Evolutionary conservation across 441 rosid genomes (phyloP).

Genomic region (Lepidium campestre): DNA sequence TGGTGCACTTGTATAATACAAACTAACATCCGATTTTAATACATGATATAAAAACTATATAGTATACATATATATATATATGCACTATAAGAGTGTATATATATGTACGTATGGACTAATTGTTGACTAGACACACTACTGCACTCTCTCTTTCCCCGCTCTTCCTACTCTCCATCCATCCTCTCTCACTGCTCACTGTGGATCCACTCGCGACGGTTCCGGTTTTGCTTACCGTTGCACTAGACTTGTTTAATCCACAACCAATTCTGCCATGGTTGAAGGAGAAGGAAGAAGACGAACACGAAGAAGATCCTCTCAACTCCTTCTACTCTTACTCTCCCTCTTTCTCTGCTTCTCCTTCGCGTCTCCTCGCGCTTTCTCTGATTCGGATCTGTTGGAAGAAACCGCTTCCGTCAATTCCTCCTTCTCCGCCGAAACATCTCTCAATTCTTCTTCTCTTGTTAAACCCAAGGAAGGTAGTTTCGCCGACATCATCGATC

Average conservation of each 20-base stretch:
- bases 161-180: background rate
- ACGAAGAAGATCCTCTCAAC: background rate
- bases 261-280: constrained; percentile 37
- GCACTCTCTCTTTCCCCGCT: constrained; percentile 1
- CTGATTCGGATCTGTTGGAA: constrained; percentile 33
- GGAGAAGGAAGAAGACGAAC: constrained; percentile 6
- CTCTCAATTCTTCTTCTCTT: constrained; percentile 26
- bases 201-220: constrained; percentile 13
- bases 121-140: constrained; percentile 16
- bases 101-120: constrained; percentile 8
- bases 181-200: constrained; percentile 13
- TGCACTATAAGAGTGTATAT: too few species aligned
- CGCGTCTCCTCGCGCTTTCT: constrained; percentile 27
- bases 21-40: background rate
- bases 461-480: constrained; percentile 60
- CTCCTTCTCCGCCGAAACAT: constrained; percentile 14
- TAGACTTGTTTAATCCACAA: constrained; percentile 16
- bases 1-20: background rate
- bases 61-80: background rate
- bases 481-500: constrained; percentile 87
- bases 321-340: constrained; percentile 19
- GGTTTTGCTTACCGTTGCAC: background rate
- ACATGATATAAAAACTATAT: background rate
- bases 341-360: constrained; percentile 26
- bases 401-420: constrained; percentile 14